A percentile compares a stretch with the other conserved stretches of the same genome.
Conservation (phyloP, 2,329 filamentous ascomycete species). For the Sclerotinia sclerotiorum region DNA sequence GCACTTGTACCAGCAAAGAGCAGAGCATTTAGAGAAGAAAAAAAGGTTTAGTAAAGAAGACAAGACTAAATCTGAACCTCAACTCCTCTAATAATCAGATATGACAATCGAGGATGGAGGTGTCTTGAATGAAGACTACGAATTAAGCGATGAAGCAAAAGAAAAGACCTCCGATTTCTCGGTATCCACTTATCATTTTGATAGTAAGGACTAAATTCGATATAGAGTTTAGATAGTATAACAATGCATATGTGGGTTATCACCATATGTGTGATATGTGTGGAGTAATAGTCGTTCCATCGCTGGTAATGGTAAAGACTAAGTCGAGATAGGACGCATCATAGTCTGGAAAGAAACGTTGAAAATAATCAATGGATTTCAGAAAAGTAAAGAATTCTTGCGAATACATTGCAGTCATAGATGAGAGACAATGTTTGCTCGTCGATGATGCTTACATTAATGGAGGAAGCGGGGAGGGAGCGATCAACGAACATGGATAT, state of each 20-base stretch:
- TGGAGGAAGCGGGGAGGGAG: neutral
- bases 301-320: neutral
- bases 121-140: neutral
- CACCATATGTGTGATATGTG: neutral
- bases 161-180: neutral
- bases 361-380: neutral
- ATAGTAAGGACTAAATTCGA: neutral
- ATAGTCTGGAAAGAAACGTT: neutral
- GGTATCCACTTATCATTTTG: slow-evolving; percentile 5
- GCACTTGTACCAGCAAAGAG: neutral
- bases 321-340: neutral
- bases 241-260: neutral
- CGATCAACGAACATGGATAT: slow-evolving; percentile 1
- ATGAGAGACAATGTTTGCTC: neutral
- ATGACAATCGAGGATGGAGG: neutral
- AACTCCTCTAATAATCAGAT: neutral
- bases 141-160: neutral
- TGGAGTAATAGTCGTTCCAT: slow-evolving; percentile 6
- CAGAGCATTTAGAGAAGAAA: neutral
- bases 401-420: neutral
- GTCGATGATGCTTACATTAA: neutral
- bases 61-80: slow-evolving; percentile 15
- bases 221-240: neutral
- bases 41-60: neutral
- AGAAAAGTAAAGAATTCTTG: neutral